Evolutionary conservation across 2,329 filamentous ascomycete species (phyloP).

Genomic region (Sporothrix pseudoabietina): DNA sequence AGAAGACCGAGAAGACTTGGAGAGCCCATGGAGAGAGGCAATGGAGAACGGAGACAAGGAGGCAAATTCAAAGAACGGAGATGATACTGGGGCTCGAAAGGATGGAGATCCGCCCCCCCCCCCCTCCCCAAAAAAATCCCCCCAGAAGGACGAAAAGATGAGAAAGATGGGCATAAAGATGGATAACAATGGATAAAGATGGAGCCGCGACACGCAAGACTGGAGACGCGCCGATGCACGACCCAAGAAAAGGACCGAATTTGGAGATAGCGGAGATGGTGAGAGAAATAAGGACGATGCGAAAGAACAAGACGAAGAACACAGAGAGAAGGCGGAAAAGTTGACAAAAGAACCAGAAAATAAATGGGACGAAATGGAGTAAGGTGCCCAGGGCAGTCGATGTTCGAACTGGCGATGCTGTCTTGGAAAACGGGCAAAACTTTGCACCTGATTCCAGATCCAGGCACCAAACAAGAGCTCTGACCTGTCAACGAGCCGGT

Average conservation of each 20-base stretch:
- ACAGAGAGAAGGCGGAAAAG: neutral
- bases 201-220: neutral
- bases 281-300: neutral
- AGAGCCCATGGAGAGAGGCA: neutral
- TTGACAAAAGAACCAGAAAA: neutral
- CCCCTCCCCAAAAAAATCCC: neutral
- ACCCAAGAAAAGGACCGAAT: constrained; percentile 17
- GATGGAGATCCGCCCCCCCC: neutral
- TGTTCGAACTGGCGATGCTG: neutral
- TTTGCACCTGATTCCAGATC: neutral
- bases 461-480: neutral
- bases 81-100: neutral
- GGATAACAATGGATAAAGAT: neutral
- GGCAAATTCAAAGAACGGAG: neutral
- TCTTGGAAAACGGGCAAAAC: neutral
- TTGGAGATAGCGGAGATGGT: neutral
- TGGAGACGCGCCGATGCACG: constrained; percentile 12
- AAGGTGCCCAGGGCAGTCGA: neutral
- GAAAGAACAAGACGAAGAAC: neutral
- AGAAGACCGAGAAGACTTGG: neutral
- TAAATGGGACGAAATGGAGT: neutral
- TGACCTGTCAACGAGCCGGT: neutral
- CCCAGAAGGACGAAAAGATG: neutral
- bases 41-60: constrained; percentile 3
- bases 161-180: neutral